Base-by-base conservation (phyloP, 2,329 filamentous ascomycete species). In the Endothia cerciana region DNA sequence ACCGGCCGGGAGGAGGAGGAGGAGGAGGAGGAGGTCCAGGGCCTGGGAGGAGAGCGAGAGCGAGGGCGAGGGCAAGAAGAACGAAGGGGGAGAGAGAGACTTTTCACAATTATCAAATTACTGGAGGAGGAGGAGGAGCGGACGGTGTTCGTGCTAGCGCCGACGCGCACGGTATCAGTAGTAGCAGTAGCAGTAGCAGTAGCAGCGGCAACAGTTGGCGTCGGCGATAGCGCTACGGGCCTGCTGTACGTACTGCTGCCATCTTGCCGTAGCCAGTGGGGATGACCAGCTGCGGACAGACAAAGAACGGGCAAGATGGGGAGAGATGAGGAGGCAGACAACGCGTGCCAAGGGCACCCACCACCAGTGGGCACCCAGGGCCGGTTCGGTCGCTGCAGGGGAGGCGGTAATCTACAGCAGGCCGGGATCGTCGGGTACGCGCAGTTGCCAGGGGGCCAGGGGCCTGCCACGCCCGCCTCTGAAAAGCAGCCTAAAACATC, bases 341-440 rank as follows among this genome's bases (percentile, higher is more conserved):
- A 36, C 33, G 33, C 33, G n/a, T n/a, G n/a, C n/a, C n/a, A n/a
- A n/a, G n/a, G n/a, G n/a, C n/a, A n/a, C n/a, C n/a, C n/a, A n/a
- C n/a, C n/a, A n/a, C n/a, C n/a, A n/a, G n/a, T n/a, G n/a, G n/a
- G n/a, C n/a, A n/a, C n/a, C n/a, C n/a, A n/a, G n/a, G n/a, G n/a
- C n/a, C n/a, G n/a, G n/a, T n/a, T 47, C 43, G 25, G 43, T 47
- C 2, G 49, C 49, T 53, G 15, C 51, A 55, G 47, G 51, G 51
- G 51, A 55, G 28, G 30, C 19, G 28, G 28, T 22, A 55, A 17
- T 28, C 30, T n/a, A 22, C 51, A 55, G 49, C 28, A 13, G 7
- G 28, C 51, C 30, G 13, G 51, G 51, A 53, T 36, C 11, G 36
- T 8, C 28, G 36, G 51, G 30, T 36, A 55, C 28, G 25, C 22